These are phyloP conservation scores for Hamigera avellanea DNA, from an alignment of 495 filamentous ascomycete species.

Conservation along the genomic window DNA sequence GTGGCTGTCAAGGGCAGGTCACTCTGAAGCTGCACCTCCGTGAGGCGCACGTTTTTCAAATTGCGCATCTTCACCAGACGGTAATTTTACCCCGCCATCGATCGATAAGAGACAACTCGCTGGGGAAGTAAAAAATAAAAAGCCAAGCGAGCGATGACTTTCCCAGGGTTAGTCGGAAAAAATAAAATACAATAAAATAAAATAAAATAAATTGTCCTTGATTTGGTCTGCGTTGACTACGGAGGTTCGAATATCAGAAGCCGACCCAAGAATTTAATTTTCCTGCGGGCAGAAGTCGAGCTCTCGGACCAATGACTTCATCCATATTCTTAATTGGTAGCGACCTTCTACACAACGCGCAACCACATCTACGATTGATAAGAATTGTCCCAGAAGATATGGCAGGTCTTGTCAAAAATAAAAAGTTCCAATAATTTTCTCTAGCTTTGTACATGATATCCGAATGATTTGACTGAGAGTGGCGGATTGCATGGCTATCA, in stretches of 20 bases:
- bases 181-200: slow-evolving; percentile 3
- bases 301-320: slow-evolving; percentile 40
- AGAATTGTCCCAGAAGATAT: not conserved
- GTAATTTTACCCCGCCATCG: slow-evolving; percentile 32
- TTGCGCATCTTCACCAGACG: slow-evolving; percentile 55
- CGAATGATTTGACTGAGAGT: slow-evolving; percentile 13
- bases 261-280: slow-evolving; percentile 35
- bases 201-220: slow-evolving; percentile 3
- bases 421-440: slow-evolving; percentile 21
- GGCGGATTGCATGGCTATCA: slow-evolving; percentile 13
- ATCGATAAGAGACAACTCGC: slow-evolving; percentile 8
- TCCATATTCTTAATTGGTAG: slow-evolving; percentile 28
- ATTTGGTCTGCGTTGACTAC: slow-evolving; percentile 1
- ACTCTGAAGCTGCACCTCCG: slow-evolving; percentile 40
- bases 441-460: slow-evolving; percentile 35
- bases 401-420: not conserved
- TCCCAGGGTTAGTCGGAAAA: no score
- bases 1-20: slow-evolving; percentile 53
- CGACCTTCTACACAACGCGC: slow-evolving; percentile 10
- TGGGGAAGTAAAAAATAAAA: not conserved
- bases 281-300: slow-evolving; percentile 17
- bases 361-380: not conserved
- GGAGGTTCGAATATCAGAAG: slow-evolving; percentile 9
- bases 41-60: slow-evolving; percentile 58
- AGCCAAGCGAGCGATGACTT: slow-evolving; percentile 2